Conservation (phyloP, 306 rosid species). For the Cicer pinnatifidum region DNA sequence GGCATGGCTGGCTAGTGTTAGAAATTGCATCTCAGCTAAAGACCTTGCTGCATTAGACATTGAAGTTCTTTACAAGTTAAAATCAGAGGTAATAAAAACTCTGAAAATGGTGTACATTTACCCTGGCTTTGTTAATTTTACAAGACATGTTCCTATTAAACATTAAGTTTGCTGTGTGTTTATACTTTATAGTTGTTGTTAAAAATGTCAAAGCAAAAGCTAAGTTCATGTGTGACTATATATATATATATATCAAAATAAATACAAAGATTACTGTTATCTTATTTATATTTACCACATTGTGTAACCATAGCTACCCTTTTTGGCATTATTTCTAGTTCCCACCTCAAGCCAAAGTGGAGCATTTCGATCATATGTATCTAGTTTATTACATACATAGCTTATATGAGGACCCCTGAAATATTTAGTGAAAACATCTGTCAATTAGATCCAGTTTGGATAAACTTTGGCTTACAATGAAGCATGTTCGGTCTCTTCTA, state of each 20-base stretch:
- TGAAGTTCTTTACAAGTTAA: constrained; percentile 68
- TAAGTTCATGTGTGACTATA: constrained; percentile 15
- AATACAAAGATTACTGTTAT: neutral
- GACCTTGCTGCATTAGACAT: constrained; percentile 60
- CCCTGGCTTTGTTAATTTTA: constrained; percentile 31
- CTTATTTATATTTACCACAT: neutral
- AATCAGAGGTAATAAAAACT: constrained; percentile 65
- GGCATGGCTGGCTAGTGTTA: constrained; percentile 69
- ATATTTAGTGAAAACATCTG: neutral
- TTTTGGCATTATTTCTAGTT: constrained; percentile 3
- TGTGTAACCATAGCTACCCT: neutral
- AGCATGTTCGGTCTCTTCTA: neutral
- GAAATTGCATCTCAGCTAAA: constrained; percentile 61
- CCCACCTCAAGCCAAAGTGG: neutral
- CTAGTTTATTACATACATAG: neutral
- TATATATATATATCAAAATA: neutral
- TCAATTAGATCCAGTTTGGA: neutral
- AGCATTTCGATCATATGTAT: neutral
- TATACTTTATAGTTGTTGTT: neutral
- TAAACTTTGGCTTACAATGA: constrained; percentile 11
- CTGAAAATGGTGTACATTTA: constrained; percentile 30
- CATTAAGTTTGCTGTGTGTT: constrained; percentile 12
- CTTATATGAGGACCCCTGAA: neutral
- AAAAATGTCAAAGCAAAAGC: constrained; percentile 17
- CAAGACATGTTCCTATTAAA: constrained; percentile 36